Evolutionary conservation across 345 rosid species (phyloP), one percentile per base, ranked within the genome.

Genomic region (Pistacia vera): DNA sequence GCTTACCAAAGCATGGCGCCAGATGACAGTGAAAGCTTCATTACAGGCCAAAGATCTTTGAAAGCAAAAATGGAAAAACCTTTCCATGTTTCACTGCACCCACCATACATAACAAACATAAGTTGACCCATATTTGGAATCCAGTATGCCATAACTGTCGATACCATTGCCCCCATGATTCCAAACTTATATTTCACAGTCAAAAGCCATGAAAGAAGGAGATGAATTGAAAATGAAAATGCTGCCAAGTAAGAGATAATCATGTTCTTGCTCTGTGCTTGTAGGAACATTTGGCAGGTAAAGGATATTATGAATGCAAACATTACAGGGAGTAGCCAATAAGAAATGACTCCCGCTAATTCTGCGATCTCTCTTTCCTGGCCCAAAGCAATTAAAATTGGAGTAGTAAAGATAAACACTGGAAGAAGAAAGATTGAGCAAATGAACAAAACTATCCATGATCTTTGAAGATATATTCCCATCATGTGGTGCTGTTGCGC

Each of bases 251-350:
- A 94, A 0, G 93, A 83, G 76, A 94, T 90, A 28, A 94, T 86
- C 71, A 58, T 71, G 85, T 92, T 94, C 85, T 86, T 92, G 89
- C 94, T 89, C 82, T 92, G 96, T 7, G 95, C 89, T 81, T 94
- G 95, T 36, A 94, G 86, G 76, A 87, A 92, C 91, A 88, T 88
- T 80, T 94, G 97, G 85, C 95, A 90, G 75, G 94, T 92, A 60
- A 74, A 90, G 0, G 92, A 89, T 18, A 69, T 9, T 16, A 86
- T 68, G 70, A 76, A 87, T 20, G 94, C 68, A 36, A 87, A 82
- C 72, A 82, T 28, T 9, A 89, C 75, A 12, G 90, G 88, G 48
- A 92, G 84, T 44, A 89, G 71, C 93, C 93, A 89, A 17, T 75
- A 63, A 35, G 91, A 76, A 41, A 94, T 85, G 17, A 36, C 60